phyloP scores from a whole-genome alignment of 2,329 filamentous ascomycete species.

The Fusarium napiforme region DNA sequence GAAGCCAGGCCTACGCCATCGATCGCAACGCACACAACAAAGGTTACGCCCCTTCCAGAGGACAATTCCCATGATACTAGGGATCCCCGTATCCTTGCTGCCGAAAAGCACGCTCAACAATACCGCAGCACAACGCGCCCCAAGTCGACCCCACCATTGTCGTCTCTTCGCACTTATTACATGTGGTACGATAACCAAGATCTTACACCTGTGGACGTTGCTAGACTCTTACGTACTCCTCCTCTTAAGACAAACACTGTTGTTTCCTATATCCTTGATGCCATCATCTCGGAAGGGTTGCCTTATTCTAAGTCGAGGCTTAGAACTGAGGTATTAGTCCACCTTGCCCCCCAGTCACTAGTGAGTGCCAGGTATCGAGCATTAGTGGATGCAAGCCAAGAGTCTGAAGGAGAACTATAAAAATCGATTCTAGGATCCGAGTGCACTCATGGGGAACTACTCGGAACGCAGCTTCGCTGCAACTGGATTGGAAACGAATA shows the following conservation, averaged over 20 bases:
- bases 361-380: conserved; percentile 41
- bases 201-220: conserved; percentile 61
- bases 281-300: conserved; percentile 62
- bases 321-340: conserved; percentile 55
- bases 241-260: conserved; percentile 69
- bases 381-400: conserved; percentile 37
- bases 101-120: conserved; percentile 52
- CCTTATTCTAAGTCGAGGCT: conserved; percentile 61
- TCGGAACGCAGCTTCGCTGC: background rate
- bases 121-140: conserved; percentile 50
- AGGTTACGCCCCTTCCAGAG: background rate
- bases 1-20: background rate
- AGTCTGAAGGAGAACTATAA: background rate
- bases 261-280: conserved; percentile 67
- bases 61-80: background rate
- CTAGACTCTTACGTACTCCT: conserved; percentile 67
- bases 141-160: conserved; percentile 38
- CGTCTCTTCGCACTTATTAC: conserved; percentile 67
- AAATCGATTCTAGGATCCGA: background rate
- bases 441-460: background rate
- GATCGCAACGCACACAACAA: background rate
- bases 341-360: conserved; percentile 42
- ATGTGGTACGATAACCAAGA: conserved; percentile 69
- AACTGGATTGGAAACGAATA: conserved; percentile 4
- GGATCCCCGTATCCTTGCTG: conserved; percentile 57